Evolutionary conservation across 176 grass and related monocot genomes (phyloP), one percentile per base, ranked within the genome.

Genomic region (Oryza glaberrima): DNA sequence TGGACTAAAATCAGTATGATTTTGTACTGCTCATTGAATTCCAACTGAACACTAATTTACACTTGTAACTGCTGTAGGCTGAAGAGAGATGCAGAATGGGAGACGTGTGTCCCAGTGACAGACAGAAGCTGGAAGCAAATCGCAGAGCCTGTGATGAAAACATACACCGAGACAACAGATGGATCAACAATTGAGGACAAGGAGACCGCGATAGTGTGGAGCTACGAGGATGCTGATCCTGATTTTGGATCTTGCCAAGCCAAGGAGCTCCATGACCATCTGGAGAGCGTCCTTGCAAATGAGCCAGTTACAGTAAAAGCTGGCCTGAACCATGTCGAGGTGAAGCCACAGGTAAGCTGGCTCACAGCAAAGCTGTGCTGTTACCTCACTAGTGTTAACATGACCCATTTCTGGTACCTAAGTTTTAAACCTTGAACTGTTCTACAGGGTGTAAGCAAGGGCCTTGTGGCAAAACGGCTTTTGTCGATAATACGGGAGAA

Each of bases 221-320:
- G 87, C 77, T 98, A 93, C 1, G 89, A 98, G 79, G 95, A 98
- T 66, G 92, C 95, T 0, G 95, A 98, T 77, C 93, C 85, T 2
- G 95, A 98, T 86, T 98, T 98, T 3, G 95, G 95, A 51, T 95
- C 95, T 8, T 98, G 95, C 83, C 95, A 98, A 68, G 95, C 95
- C 75, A 98, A 98, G 77, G 95, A 98, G 65, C 92, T 98, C 70
- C 89, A 91, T 34, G 90, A 89, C 34, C 95, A 98, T 86, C 88
- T 98, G 19, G 92, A 98, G 76, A 93, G 92, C 13, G 95, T 98
- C 52, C 91, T 98, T 7, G 67, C 91, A 0, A 98, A 98, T 16
- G 92, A 98, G 77, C 95, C 95, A 0, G 95, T 98, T 1, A 95
- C 92, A 0, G 95, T 98, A 48, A 95, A 98, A 85, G 92, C 90